phyloP scores from a whole-genome alignment of 1,284 basidiomycete species.

The Ganoderma lingzhi region DNA sequence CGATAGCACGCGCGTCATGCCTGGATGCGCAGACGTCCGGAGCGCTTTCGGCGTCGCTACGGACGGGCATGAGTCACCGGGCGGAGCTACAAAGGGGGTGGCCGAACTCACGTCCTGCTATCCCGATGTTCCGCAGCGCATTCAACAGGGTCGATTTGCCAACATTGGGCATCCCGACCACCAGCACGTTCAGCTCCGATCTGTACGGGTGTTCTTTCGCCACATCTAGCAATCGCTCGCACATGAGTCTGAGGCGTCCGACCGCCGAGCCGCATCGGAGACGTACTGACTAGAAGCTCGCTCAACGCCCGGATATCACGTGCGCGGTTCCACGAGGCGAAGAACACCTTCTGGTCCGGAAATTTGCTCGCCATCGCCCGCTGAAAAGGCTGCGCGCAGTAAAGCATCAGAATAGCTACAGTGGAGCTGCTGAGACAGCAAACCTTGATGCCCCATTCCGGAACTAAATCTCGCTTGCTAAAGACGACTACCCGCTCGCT shows the following conservation, averaged over 20 bases:
- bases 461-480: constrained; percentile 93
- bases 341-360: constrained; percentile 70
- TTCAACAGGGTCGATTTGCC: constrained; percentile 97
- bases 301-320: constrained; percentile 70
- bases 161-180: constrained; percentile 98
- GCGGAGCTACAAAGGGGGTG: constrained; percentile 1
- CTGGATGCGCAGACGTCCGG: constrained; percentile 89
- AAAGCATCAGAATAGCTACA: constrained; percentile 14
- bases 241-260: constrained; percentile 9
- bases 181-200: constrained; percentile 85
- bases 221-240: constrained; percentile 57
- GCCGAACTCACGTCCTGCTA: constrained; percentile 74
- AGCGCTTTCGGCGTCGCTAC: constrained; percentile 84
- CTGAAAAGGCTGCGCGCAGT: constrained; percentile 65
- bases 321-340: constrained; percentile 74
- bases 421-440: constrained; percentile 32
- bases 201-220: constrained; percentile 72
- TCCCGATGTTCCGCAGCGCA: constrained; percentile 88
- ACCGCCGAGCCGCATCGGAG: constrained; percentile 19
- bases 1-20: constrained; percentile 85
- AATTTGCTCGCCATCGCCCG: constrained; percentile 72
- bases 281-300: constrained; percentile 77
- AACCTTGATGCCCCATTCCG: constrained; percentile 86
- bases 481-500: constrained; percentile 92
- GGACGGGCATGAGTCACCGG: not conserved